Conservation (phyloP, 371 early-diverging fungal species). For the Mortierella sp. region DNA sequence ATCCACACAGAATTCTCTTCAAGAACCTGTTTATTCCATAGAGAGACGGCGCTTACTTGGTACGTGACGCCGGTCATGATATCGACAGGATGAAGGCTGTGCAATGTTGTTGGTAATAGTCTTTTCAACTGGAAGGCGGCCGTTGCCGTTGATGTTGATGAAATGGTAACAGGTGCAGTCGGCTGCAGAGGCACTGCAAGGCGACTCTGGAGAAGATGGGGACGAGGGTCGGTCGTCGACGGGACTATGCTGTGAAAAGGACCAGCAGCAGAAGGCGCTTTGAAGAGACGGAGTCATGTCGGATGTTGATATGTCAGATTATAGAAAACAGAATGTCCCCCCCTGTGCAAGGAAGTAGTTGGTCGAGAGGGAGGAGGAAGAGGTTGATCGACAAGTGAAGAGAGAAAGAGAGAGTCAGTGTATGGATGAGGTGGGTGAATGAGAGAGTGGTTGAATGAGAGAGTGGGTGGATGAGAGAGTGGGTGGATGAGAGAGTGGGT, state of each 20-base stretch:
- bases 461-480: no score
- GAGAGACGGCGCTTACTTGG: constrained; percentile 22
- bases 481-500: no score
- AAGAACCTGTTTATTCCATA: neutral
- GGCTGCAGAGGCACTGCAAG: constrained; percentile 24
- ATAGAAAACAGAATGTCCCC: neutral
- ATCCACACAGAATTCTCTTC: no score
- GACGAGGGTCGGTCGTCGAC: constrained; percentile 39
- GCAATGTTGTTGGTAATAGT: no score
- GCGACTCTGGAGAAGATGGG: constrained; percentile 37
- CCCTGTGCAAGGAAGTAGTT: neutral
- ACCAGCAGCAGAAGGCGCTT: constrained; percentile 51
- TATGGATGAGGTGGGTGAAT: neutral
- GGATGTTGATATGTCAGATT: neutral
- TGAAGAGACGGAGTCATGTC: constrained; percentile 45
- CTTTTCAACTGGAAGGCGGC: neutral
- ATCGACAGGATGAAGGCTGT: constrained; percentile 18
- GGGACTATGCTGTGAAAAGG: constrained; percentile 52
- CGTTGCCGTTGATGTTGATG: constrained; percentile 1
- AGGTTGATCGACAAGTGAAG: neutral
- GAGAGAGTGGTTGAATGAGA: no score
- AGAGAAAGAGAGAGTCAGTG: neutral
- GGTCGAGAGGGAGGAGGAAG: neutral
- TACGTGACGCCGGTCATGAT: constrained; percentile 12
- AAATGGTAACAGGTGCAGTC: constrained; percentile 29